phyloP scores from a whole-genome alignment of 768 basidiomycete species.

The Leccinum rimulosum region DNA sequence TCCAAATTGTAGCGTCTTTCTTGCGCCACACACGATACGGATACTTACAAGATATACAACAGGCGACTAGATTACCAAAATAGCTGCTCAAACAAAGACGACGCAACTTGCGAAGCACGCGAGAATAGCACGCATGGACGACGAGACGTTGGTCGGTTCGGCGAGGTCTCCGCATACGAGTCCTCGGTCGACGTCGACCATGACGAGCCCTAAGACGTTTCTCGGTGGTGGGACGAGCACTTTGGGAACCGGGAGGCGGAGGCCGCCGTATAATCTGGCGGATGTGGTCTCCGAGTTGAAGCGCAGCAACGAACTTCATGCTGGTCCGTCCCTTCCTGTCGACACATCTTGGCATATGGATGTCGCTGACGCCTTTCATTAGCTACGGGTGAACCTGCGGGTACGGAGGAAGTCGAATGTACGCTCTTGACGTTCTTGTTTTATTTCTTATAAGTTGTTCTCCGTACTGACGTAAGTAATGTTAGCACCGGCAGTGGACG shows the following conservation, averaged over 20 bases:
- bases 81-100: neutral
- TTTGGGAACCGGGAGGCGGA: slow-evolving; percentile 26
- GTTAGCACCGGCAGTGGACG: slow-evolving; percentile 41
- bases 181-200: slow-evolving; percentile 19
- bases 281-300: slow-evolving; percentile 45
- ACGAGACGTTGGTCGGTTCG: slow-evolving; percentile 24
- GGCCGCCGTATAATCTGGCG: slow-evolving; percentile 40
- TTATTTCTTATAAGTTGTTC: neutral
- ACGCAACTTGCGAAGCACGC: neutral
- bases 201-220: slow-evolving; percentile 11
- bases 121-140: slow-evolving; percentile 17
- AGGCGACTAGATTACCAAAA: neutral
- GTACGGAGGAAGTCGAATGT: slow-evolving; percentile 42
- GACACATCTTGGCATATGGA: neutral
- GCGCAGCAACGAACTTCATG: slow-evolving; percentile 33
- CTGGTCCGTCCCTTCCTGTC: slow-evolving; percentile 25
- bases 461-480: neutral
- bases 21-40: neutral
- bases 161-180: slow-evolving; percentile 21
- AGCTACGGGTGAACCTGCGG: slow-evolving; percentile 32
- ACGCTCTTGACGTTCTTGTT: neutral
- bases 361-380: neutral
- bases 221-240: slow-evolving; percentile 2
- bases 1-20: neutral
- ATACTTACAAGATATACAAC: neutral